Evolutionary conservation across 139 green algal species (phyloP), one percentile per base, ranked within the genome.

Genomic region (Coelastrella sp.): DNA sequence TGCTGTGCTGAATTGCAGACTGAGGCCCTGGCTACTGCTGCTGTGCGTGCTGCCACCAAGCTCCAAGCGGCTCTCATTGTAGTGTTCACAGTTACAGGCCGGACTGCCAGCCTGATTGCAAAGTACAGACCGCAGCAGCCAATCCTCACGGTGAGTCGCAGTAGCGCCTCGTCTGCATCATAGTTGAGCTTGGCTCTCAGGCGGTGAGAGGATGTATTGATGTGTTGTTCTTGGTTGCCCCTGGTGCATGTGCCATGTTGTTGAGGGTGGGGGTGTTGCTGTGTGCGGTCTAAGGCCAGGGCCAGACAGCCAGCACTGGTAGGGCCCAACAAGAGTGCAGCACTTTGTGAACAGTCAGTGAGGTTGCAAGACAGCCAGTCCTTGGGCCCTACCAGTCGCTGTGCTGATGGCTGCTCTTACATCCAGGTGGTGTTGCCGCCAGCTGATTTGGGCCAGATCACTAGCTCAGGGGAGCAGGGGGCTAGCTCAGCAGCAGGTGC

Each of bases 71-170:
- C 89, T 3, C 80, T 98, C 51, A 96, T 98, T 64, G 91, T 98
- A 7, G 94, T 94, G 23, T 96, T 97, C 89, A 94, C 93, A 13
- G 88, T 94, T 34, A 95, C 92, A 11, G 96, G 95, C 79, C 89
- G 92, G 82, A 98, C 94, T 23, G 93, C 93, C 0, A 87, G 87
- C 67, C 89, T 97, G 75, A 85, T 98, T 59, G 89, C 96, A 79
- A 98, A 98, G 91, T 98, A 97, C 92, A 91, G 94, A 60, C 93
- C 94, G 0, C 76, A 87, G 38, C 93, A 94, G 89, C 93, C 94
- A 53, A 91, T 95, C 75, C 86, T 95, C 17, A 91, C 92, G 57
- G 90, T 93, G 30, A 74, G 62, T 13, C 11, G 57, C 21, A 9
- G 13, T 15, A 57, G 48, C 17, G 48, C 13, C 1, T 57, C 1